Conservation (phyloP, 495 filamentous ascomycete genomes). For the Massariosphaeria phaeospora region DNA sequence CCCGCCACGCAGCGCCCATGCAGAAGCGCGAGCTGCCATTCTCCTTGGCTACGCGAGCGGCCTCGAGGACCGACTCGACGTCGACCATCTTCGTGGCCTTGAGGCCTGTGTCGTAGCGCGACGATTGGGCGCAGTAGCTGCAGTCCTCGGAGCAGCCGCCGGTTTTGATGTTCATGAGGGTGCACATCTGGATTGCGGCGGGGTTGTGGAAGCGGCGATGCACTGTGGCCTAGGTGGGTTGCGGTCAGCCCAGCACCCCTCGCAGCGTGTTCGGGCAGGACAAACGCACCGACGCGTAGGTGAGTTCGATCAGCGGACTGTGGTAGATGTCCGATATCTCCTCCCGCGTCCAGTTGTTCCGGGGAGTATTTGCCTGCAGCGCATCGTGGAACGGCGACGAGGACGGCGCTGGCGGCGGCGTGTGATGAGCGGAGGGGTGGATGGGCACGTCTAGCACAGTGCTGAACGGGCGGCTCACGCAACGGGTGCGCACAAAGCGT, state of each 20-base stretch:
- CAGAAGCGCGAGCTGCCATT: constrained; percentile 84
- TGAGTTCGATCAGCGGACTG: constrained; percentile 69
- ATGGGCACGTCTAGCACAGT: constrained; percentile 15
- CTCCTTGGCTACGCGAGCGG: constrained; percentile 66
- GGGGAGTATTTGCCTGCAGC: constrained; percentile 51
- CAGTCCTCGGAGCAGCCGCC: constrained; percentile 86
- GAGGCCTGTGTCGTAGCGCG: constrained; percentile 70
- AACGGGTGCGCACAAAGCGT: background rate
- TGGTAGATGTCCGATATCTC: constrained; percentile 72
- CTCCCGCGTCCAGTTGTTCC: constrained; percentile 71
- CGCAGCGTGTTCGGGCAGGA: background rate
- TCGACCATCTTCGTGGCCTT: constrained; percentile 69
- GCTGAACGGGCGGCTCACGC: constrained; percentile 10
- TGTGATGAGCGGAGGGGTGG: background rate
- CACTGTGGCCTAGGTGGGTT: constrained; percentile 52
- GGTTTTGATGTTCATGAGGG: constrained; percentile 92
- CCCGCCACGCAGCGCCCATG: constrained; percentile 87
- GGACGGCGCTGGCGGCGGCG: background rate
- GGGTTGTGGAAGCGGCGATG: constrained; percentile 80
- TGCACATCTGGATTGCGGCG: constrained; percentile 77
- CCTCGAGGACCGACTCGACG: constrained; percentile 70
- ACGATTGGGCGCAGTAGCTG: constrained; percentile 82
- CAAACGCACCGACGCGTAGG: constrained; percentile 61
- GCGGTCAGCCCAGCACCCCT: background rate
- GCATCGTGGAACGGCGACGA: constrained; percentile 45